These are phyloP conservation scores for Citeromyces matritensis DNA, from an alignment of 805 yeast genomes.

Conservation along the genomic window DNA sequence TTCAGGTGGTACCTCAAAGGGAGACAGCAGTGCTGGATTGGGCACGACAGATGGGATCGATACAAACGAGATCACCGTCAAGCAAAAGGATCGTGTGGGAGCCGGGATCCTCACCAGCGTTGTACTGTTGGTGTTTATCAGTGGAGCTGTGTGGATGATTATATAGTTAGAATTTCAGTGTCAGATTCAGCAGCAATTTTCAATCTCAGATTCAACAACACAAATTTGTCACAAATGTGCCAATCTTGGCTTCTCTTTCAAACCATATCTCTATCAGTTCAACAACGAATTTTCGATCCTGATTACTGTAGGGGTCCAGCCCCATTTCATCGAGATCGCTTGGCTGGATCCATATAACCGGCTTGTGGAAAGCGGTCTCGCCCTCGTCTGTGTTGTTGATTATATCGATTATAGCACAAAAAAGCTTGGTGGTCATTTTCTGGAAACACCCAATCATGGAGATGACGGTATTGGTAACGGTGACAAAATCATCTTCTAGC, in stretches of 20 bases:
- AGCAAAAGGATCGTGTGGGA: conserved; percentile 65
- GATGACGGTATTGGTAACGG: conserved; percentile 9
- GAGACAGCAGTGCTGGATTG: conserved; percentile 57
- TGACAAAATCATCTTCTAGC: background rate
- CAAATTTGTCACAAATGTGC: no score
- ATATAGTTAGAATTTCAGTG: conserved; percentile 6
- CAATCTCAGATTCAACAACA: no score
- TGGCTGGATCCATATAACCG: conserved; percentile 15
- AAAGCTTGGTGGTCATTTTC: conserved; percentile 25
- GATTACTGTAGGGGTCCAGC: conserved; percentile 31
- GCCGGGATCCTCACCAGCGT: conserved; percentile 81
- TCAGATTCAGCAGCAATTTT: no score
- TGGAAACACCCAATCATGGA: conserved; percentile 36
- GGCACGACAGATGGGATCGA: conserved; percentile 11
- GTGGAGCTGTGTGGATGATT: conserved; percentile 69
- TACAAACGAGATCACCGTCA: conserved; percentile 27
- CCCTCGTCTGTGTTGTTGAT: conserved; percentile 13
- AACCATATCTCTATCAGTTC: conserved; percentile 14
- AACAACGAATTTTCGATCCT: conserved; percentile 28
- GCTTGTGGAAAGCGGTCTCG: conserved; percentile 4
- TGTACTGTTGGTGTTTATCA: conserved; percentile 42
- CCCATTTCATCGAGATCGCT: conserved; percentile 43
- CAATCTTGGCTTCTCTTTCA: no score
- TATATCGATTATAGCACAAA: conserved; percentile 20
- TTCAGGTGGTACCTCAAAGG: conserved; percentile 16